Evolutionary conservation across 1,284 basidiomycete genomes (phyloP).

Genomic region (Trichosporon asahii): DNA sequence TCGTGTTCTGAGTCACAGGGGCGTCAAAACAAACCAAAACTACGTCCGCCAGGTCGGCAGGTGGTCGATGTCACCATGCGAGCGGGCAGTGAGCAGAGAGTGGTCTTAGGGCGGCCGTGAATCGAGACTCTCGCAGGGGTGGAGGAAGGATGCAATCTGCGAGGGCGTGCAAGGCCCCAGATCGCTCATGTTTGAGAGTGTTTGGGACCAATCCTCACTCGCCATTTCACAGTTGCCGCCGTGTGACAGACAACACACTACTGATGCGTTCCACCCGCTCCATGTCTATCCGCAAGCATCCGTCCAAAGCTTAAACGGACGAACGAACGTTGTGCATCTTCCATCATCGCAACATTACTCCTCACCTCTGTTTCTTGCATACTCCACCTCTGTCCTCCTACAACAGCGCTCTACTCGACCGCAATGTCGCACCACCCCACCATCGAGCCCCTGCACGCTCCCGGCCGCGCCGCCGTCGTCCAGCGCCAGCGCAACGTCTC

Average conservation of each 20-base stretch:
- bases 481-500: conserved; percentile 73
- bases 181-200: conserved; percentile 9
- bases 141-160: not conserved
- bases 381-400: not conserved
- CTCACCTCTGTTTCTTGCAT: not conserved
- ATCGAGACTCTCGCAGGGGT: not conserved
- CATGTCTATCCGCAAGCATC: not conserved
- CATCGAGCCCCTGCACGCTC: conserved; percentile 77
- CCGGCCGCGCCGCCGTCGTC: conserved; percentile 70
- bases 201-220: conserved; percentile 5
- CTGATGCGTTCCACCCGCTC: not conserved
- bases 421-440: conserved; percentile 28
- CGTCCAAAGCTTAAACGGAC: not conserved
- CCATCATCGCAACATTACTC: not conserved
- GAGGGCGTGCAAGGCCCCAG: conserved; percentile 3
- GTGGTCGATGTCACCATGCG: not conserved
- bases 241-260: not conserved
- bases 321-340: not conserved
- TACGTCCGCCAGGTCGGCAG: too few species aligned
- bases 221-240: not conserved
- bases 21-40: not conserved
- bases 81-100: not conserved
- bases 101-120: not conserved
- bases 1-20: not conserved
- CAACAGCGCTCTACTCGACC: not conserved